Conservation (phyloP, 129 eudicot genomes). For the Arctium lappa region DNA sequence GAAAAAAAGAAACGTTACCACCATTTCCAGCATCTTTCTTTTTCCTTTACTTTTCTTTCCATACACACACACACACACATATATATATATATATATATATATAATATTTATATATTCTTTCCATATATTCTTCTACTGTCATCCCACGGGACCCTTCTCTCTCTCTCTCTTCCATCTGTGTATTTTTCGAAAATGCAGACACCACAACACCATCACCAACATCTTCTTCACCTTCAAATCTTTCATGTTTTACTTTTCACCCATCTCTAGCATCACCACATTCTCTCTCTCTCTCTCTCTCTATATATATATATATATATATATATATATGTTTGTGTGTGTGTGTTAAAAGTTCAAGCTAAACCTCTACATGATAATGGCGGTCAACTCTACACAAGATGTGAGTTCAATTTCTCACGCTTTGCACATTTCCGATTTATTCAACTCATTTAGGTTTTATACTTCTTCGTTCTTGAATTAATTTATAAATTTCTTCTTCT, state of each 20-base stretch:
- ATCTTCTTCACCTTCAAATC: neutral
- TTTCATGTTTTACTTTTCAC: neutral
- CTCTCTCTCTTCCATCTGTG: neutral
- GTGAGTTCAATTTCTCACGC: slow-evolving; percentile 8
- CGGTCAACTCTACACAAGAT: slow-evolving; percentile 19
- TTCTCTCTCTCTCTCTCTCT: neutral
- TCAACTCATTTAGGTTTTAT: neutral
- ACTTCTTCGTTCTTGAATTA: neutral
- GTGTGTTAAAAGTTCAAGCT: neutral
- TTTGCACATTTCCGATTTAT: slow-evolving; percentile 2
- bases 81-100: neutral
- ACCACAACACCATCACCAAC: neutral
- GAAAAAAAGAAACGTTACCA: neutral
- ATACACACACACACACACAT: no score
- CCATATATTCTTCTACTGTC: neutral
- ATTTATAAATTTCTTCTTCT: neutral
- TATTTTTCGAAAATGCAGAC: neutral
- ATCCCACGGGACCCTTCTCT: neutral
- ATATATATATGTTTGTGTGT: no score
- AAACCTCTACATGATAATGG: slow-evolving; percentile 1
- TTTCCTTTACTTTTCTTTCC: neutral
- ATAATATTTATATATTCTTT: no score
- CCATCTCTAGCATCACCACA: neutral
- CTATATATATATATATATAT: neutral
- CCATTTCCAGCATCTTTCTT: neutral